These are phyloP conservation scores for Ceratobasidium sp. DNA, from an alignment of 1,284 basidiomycete species.

Conservation along the genomic window DNA sequence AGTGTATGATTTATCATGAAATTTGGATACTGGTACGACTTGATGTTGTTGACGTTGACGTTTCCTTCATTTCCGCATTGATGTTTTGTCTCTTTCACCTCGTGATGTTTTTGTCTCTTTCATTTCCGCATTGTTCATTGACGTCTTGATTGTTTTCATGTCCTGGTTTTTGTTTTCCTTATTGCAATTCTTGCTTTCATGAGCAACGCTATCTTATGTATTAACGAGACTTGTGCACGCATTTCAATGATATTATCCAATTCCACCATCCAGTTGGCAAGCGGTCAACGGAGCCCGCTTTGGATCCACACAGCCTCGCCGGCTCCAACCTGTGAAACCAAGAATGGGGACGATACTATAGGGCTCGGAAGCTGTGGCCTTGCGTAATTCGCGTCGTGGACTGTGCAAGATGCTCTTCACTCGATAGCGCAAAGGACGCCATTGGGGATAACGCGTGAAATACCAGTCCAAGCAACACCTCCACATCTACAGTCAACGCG, in stretches of 20 bases:
- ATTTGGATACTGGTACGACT: background rate
- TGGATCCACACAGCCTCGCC: no score
- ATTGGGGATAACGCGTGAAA: no score
- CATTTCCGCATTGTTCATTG: background rate
- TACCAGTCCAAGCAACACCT: no score
- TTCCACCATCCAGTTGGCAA: background rate
- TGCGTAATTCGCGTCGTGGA: no score
- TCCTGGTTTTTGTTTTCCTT: background rate
- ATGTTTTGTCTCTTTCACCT: background rate
- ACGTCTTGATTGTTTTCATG: background rate
- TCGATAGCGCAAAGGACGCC: no score
- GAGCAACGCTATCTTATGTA: constrained; percentile 43
- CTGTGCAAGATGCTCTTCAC: no score
- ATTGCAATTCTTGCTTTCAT: constrained; percentile 28
- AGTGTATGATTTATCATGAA: background rate
- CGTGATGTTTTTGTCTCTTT: background rate
- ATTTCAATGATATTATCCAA: constrained; percentile 41
- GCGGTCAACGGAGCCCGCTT: no score
- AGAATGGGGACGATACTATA: no score
- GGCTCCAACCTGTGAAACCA: no score
- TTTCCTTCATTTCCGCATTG: background rate
- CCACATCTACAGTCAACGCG: no score
- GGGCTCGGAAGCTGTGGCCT: no score
- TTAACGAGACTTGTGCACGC: constrained; percentile 32
- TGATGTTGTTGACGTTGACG: constrained; percentile 1